Evolutionary conservation across 192 early-diverging fungal genomes (phyloP).

Genomic region (Coemansia sp.): DNA sequence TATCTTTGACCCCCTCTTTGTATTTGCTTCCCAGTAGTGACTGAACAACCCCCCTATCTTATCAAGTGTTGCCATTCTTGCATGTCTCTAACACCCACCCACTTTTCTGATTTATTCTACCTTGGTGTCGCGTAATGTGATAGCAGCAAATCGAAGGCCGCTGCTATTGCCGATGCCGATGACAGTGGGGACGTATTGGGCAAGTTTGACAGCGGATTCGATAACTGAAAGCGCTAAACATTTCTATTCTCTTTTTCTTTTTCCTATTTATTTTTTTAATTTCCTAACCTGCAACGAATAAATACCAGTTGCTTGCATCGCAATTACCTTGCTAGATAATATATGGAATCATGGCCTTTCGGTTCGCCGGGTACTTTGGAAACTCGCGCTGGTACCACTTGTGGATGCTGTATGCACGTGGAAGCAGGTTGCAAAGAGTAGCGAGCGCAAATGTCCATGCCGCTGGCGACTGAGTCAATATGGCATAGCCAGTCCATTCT

Average conservation of each 20-base stretch:
- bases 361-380: slow-evolving; percentile 32
- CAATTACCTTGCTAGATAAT: slow-evolving; percentile 19
- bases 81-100: neutral
- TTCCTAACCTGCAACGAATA: slow-evolving; percentile 6
- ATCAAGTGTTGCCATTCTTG: slow-evolving; percentile 6
- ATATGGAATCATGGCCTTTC: slow-evolving; percentile 49
- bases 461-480: slow-evolving; percentile 37
- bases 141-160: slow-evolving; percentile 5
- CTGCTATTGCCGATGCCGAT: slow-evolving; percentile 6
- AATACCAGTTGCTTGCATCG: neutral
- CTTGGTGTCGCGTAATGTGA: slow-evolving; percentile 3
- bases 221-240: neutral
- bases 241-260: neutral
- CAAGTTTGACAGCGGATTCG: slow-evolving; percentile 9
- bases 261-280: slow-evolving; percentile 7
- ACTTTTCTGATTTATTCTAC: neutral
- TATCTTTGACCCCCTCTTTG: neutral
- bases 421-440: slow-evolving; percentile 36
- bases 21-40: neutral
- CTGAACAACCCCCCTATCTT: neutral
- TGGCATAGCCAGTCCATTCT: slow-evolving; percentile 50
- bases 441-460: slow-evolving; percentile 48
- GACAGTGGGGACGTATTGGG: slow-evolving; percentile 1
- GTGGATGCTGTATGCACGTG: slow-evolving; percentile 46
- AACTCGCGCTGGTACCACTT: slow-evolving; percentile 43